These are phyloP conservation scores for Wilcoxina mikolae DNA, from an alignment of 495 filamentous ascomycete genomes.

Conservation along the genomic window DNA sequence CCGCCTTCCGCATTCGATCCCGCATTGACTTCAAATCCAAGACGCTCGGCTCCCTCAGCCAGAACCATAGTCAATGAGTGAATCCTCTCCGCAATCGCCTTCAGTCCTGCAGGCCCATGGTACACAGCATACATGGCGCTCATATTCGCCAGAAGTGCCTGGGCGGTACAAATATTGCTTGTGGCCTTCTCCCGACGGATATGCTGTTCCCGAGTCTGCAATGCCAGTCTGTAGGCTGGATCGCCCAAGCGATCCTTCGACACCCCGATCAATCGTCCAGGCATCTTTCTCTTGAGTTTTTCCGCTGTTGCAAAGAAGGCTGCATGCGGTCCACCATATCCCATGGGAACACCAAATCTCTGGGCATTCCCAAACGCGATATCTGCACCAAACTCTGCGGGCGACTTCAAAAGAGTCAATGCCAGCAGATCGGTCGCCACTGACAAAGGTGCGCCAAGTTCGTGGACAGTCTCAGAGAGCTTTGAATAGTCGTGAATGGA, in stretches of 20 bases:
- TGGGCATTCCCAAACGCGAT: constrained; percentile 96
- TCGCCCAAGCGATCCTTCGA: constrained; percentile 83
- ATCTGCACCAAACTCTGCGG: constrained; percentile 92
- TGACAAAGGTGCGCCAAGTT: constrained; percentile 65
- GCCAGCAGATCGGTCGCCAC: constrained; percentile 88
- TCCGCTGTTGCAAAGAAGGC: constrained; percentile 92
- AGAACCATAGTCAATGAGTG: constrained; percentile 56
- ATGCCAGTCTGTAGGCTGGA: constrained; percentile 68
- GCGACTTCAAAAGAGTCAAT: constrained; percentile 75
- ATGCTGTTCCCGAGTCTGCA: constrained; percentile 95
- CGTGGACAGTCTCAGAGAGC: constrained; percentile 64
- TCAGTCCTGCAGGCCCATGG: constrained; percentile 77
- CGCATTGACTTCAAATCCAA: constrained; percentile 49
- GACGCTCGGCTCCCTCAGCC: constrained; percentile 47
- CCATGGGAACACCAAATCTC: constrained; percentile 83
- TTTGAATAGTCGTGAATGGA: constrained; percentile 58
- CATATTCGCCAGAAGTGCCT: constrained; percentile 93
- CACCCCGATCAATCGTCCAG: constrained; percentile 79
- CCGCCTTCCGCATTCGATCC: constrained; percentile 41
- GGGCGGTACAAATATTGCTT: constrained; percentile 96
- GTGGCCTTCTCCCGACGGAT: constrained; percentile 96
- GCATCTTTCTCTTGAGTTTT: constrained; percentile 91
- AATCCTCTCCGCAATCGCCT: constrained; percentile 65
- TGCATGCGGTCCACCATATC: constrained; percentile 88
- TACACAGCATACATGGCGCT: constrained; percentile 96